phyloP scores from a whole-genome alignment of 768 basidiomycete genomes.

The Phaeolepiota aurea region DNA sequence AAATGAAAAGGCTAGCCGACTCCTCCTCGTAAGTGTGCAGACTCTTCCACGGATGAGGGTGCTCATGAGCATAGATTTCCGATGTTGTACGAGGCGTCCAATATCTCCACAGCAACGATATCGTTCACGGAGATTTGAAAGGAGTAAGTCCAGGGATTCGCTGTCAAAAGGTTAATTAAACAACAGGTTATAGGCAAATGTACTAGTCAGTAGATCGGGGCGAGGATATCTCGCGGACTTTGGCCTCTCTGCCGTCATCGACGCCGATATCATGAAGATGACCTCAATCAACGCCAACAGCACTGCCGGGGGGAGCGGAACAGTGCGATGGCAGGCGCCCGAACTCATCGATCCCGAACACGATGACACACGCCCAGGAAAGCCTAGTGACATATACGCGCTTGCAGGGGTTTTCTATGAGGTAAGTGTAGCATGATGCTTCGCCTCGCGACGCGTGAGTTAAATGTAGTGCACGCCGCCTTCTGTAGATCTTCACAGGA shows the following conservation, averaged over 20 bases:
- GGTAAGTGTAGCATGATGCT: too few relatives aligned
- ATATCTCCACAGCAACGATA: slow-evolving; percentile 10
- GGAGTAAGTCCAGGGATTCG: slow-evolving; percentile 7
- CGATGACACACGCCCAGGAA: not conserved
- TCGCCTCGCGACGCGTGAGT: too few relatives aligned
- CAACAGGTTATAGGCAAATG: slow-evolving; percentile 7
- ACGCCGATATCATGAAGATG: slow-evolving; percentile 9
- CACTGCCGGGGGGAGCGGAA: slow-evolving; percentile 1
- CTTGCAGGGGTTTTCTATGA: slow-evolving; percentile 12
- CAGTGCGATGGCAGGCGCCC: slow-evolving; percentile 13
- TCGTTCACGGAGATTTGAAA: slow-evolving; percentile 12
- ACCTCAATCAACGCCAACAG: slow-evolving; percentile 6
- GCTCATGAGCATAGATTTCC: slow-evolving; percentile 1
- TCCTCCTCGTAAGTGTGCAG: slow-evolving; percentile 3
- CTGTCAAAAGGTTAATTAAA: not conserved
- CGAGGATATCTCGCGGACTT: slow-evolving; percentile 13
- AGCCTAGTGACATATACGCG: slow-evolving; percentile 12
- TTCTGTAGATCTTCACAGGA: slow-evolving; percentile 7
- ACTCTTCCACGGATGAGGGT: not conserved
- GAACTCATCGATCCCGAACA: slow-evolving; percentile 7
- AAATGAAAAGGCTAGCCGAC: slow-evolving; percentile 1
- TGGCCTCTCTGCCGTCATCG: slow-evolving; percentile 9
- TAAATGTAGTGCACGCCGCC: too few relatives aligned
- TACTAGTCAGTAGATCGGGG: slow-evolving; percentile 7
- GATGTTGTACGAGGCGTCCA: slow-evolving; percentile 9